Evolutionary conservation across 2,329 filamentous ascomycete genomes (phyloP).

Genomic region (Neodidymelliopsis sp.): DNA sequence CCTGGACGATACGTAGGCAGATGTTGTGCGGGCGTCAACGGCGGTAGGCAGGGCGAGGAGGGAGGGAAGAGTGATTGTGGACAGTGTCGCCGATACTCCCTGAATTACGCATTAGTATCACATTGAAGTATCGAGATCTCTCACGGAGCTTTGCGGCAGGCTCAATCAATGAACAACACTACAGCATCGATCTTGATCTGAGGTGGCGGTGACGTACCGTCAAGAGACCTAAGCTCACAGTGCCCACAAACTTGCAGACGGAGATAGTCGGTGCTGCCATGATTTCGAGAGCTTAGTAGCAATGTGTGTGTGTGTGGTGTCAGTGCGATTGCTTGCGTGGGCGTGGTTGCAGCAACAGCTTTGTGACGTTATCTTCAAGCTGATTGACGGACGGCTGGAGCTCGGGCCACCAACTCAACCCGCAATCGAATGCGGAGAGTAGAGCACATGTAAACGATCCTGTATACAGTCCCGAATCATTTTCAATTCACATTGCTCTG

Average conservation of each 20-base stretch:
- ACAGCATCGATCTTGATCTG: not conserved
- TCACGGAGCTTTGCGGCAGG: not conserved
- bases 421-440: not conserved
- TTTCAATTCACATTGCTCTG: no score
- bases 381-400: slow-evolving; percentile 27
- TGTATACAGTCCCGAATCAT: not conserved
- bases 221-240: slow-evolving; percentile 83
- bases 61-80: slow-evolving; percentile 77
- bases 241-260: slow-evolving; percentile 90
- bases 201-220: slow-evolving; percentile 69
- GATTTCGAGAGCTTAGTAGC: slow-evolving; percentile 11
- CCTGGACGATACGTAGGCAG: slow-evolving; percentile 67
- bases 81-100: slow-evolving; percentile 89
- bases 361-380: slow-evolving; percentile 30
- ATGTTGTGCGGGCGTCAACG: slow-evolving; percentile 67
- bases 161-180: not conserved
- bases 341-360: slow-evolving; percentile 1
- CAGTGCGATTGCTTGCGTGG: slow-evolving; percentile 5
- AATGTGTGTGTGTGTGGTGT: not conserved
- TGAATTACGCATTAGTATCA: slow-evolving; percentile 49
- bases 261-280: slow-evolving; percentile 76
- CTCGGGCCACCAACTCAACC: slow-evolving; percentile 6
- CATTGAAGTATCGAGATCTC: no score
- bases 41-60: slow-evolving; percentile 83
- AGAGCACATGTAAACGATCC: slow-evolving; percentile 4